Evolutionary conservation across 2,329 filamentous ascomycete genomes (phyloP).

Genomic region (Xylariaceae sp.): DNA sequence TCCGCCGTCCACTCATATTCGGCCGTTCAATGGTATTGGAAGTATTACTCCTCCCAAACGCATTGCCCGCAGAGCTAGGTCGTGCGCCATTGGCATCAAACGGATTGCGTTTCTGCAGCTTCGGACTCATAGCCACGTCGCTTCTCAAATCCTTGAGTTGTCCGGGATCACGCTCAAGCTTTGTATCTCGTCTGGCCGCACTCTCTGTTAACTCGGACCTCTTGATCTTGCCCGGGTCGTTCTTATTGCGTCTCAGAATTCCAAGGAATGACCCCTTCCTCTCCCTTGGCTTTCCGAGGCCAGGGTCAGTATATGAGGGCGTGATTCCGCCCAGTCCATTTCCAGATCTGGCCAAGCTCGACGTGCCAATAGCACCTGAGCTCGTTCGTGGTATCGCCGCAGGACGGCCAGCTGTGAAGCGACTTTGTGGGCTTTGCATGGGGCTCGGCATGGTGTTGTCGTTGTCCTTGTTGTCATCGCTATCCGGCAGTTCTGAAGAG

Average conservation of each 20-base stretch:
- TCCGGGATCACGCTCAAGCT: conserved; percentile 55
- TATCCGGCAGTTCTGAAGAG: conserved; percentile 61
- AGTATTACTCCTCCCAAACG: conserved; percentile 15
- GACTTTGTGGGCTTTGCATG: conserved; percentile 24
- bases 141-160: conserved; percentile 49
- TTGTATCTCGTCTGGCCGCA: conserved; percentile 60
- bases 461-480: conserved; percentile 50
- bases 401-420: conserved; percentile 14
- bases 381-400: conserved; percentile 15
- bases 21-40: conserved; percentile 13
- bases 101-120: conserved; percentile 45
- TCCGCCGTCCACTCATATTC: conserved; percentile 22
- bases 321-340: conserved; percentile 26
- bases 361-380: conserved; percentile 29
- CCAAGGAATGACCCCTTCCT: conserved; percentile 49
- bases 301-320: conserved; percentile 21
- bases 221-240: conserved; percentile 50
- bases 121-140: conserved; percentile 35
- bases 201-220: conserved; percentile 54
- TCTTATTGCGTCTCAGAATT: conserved; percentile 66
- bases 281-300: conserved; percentile 30
- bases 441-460: conserved; percentile 40
- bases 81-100: conserved; percentile 42
- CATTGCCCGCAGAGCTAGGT: conserved; percentile 30
- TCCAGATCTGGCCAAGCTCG: conserved; percentile 25